These are phyloP conservation scores for Xylariaceae sp. DNA, from an alignment of 2,329 filamentous ascomycete species.

Conservation along the genomic window DNA sequence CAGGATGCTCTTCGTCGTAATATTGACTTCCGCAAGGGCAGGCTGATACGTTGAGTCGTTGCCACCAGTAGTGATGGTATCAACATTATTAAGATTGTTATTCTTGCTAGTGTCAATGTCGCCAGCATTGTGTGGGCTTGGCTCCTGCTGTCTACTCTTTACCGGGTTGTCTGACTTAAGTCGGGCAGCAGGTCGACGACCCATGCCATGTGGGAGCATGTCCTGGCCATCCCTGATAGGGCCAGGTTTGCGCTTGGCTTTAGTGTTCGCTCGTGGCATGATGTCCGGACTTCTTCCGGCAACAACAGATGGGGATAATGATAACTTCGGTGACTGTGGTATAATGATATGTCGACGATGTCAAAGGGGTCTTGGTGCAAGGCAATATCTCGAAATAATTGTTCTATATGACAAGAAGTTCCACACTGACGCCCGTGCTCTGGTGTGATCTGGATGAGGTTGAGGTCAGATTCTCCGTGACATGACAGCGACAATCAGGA, in stretches of 20 bases:
- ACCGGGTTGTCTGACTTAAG: neutral
- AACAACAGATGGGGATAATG: neutral
- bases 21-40: neutral
- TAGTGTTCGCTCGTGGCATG: slow-evolving; percentile 18
- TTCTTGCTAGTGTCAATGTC: neutral
- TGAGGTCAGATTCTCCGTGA: too few relatives aligned
- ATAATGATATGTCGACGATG: neutral
- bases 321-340: neutral
- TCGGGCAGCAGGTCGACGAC: slow-evolving; percentile 9
- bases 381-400: too few relatives aligned
- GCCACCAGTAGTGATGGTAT: neutral
- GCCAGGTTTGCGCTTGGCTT: slow-evolving; percentile 16
- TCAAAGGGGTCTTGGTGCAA: neutral
- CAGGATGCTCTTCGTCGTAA: neutral
- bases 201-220: slow-evolving; percentile 28
- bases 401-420: too few relatives aligned
- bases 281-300: neutral
- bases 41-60: neutral
- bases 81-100: neutral
- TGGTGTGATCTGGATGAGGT: too few relatives aligned
- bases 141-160: neutral
- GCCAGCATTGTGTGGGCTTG: neutral
- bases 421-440: too few relatives aligned
- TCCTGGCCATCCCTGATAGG: slow-evolving; percentile 21
- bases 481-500: too few relatives aligned